Percentiles rank a stretch among this genome's conserved stretches.
These are phyloP conservation scores for Ogataea nitratoaversa DNA, from an alignment of 805 yeast genomes.

Conservation along the genomic window DNA sequence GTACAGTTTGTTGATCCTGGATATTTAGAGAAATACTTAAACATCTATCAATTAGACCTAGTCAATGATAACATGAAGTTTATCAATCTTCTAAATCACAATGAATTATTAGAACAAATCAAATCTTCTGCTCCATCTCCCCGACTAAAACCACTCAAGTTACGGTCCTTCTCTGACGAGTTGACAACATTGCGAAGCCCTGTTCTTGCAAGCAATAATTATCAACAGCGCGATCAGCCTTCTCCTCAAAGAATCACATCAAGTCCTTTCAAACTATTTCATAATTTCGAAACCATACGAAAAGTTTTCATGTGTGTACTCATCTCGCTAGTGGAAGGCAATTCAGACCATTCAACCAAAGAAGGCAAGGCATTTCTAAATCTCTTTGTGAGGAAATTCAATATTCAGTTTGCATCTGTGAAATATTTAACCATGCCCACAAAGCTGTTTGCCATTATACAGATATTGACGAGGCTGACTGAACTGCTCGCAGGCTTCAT, in stretches of 20 bases:
- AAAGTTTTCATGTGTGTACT: conserved; percentile 21
- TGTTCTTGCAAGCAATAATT: neutral
- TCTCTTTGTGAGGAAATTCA: conserved; percentile 16
- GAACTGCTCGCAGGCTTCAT: conserved; percentile 9
- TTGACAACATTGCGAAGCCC: conserved; percentile 2
- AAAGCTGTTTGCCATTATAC: conserved; percentile 12
- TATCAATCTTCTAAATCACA: conserved; percentile 18
- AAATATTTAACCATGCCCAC: conserved; percentile 8
- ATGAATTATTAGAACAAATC: conserved; percentile 10
- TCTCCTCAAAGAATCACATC: conserved; percentile 10
- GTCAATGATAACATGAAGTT: conserved; percentile 18
- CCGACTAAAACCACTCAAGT: conserved; percentile 16
- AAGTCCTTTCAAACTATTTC: conserved; percentile 14
- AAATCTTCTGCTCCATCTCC: conserved; percentile 1
- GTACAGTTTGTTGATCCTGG: conserved; percentile 15
- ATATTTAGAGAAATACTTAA: conserved; percentile 20
- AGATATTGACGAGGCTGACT: conserved; percentile 10
- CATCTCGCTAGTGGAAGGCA: conserved; percentile 18
- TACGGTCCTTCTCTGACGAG: conserved; percentile 21
- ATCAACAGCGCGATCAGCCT: neutral
- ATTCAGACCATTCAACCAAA: neutral
- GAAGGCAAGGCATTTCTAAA: conserved; percentile 9
- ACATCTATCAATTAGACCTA: conserved; percentile 25
- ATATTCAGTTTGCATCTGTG: conserved; percentile 3
- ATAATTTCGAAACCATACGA: conserved; percentile 17